Evolutionary conservation across 805 yeast species (phyloP), one percentile per base, ranked within the genome.

Genomic region (Barnettozyma sucrosica): DNA sequence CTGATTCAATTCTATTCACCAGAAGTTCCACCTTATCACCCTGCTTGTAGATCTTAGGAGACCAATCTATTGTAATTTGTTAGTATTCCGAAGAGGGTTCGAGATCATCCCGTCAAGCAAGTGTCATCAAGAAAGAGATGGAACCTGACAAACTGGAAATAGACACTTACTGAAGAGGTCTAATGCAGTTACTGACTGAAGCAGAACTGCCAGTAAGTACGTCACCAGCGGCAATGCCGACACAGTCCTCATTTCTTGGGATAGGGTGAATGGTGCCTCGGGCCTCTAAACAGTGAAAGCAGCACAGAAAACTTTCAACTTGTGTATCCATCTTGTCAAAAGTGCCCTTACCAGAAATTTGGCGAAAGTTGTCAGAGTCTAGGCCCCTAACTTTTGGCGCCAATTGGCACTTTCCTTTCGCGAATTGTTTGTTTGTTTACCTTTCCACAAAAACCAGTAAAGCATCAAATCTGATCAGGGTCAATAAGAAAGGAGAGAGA

Each of bases 1-100:
- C 88, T 0, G 93, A 83, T 54, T 85, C 89, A 2, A 85, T 81
- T 55, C 87, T 84, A 65, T 89, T 88, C 23, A 86, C 89, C 21
- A 80, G 64, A 14, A 89, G 65, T 19, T 83, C 83, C 3, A 89
- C 88, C 30, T 64, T 67, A 24, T 89, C 87, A 1, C 85, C 87
- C 10, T 59, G 58, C 23, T 57, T 53, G 53, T 70, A 76, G 8
- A 69, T 53, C 28, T 66, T 66, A 6, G 68, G 66, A 1, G 66
- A 55, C 70, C 69, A 67, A 14, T 70, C 71, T 57, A 46, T 6
- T 3, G 14, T 3, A 4, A 20, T 18, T 7, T 18, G 37, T 34
- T 34, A 34, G 37, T 34, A 11, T 9, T 34, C 18, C 14, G 7
- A 34, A 18, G 23, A 18, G 37, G 11, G 16, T 13, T 9, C 3